Base-by-base conservation (phyloP, 106 monocot species). In the Triglochin maritima region DNA sequence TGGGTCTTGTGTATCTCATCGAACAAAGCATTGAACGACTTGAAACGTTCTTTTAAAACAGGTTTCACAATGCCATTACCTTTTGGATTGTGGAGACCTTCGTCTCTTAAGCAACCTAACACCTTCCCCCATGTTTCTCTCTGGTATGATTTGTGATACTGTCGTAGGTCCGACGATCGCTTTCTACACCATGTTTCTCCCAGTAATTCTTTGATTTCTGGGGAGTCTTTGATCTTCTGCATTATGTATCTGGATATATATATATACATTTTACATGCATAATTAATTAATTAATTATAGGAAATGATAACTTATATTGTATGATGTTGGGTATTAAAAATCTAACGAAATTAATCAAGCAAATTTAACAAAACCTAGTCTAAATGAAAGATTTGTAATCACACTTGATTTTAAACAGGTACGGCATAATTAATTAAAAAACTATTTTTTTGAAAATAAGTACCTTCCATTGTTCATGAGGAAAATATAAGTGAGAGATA, bases 381-480 rank as follows among this genome's bases (percentile, higher is more conserved):
- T 29, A 29, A 29, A 29, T 29, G 29, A 29, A 29, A 29, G 29
- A 29, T 29, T 29, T 29, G 29, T 29, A 29, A 29, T 29, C 29
- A 29, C 29, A 29, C 29, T 29, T 29, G 29, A 29, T 29, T 29
- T 29, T 29, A 29, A 29, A 29, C 29, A 29, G 29, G 29, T 29
- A 29, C 29, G 29, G 29, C 29, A 29, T 29, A 29, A 29, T 29
- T 29, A 29, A 29, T 29, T 29, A 29, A 29, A 29, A 29, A 29
- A 29, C 29, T 29, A 29, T 29, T 29, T 29, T 29, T 29, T 29
- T 29, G 29, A 29, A 29, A 29, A 29, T 29, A 29, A 29, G 68
- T 83, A 84, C 77, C 86, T 77, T 50, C 87, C 87, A 50, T 88
- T 88, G 84, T 88, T 88, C 87, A 88, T 88, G 63, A 88, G 46